Conservation (phyloP, 768 basidiomycete genomes). For the Dendrothele bispora region DNA sequence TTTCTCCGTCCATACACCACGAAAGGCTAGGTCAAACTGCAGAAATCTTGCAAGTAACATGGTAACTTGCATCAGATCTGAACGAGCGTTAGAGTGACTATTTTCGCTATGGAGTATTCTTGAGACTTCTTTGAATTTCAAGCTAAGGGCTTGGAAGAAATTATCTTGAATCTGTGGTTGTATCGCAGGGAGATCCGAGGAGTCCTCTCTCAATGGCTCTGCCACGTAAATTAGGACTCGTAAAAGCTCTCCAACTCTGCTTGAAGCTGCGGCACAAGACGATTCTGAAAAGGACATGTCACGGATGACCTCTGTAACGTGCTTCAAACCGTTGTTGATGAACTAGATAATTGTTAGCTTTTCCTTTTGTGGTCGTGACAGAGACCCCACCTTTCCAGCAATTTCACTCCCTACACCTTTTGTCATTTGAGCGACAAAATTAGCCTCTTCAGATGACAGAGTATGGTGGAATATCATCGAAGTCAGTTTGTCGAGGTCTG, state of each 20-base stretch:
- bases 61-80: constrained; percentile 38
- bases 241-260: constrained; percentile 64
- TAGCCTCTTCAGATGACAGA: constrained; percentile 77
- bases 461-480: constrained; percentile 69
- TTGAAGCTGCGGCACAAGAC: constrained; percentile 40
- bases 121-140: constrained; percentile 43
- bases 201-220: constrained; percentile 56
- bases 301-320: constrained; percentile 56
- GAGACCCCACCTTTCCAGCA: constrained; percentile 57
- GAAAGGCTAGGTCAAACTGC: constrained; percentile 74
- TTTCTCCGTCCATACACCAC: constrained; percentile 52
- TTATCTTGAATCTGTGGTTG: constrained; percentile 57
- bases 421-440: constrained; percentile 82
- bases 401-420: constrained; percentile 65
- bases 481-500: constrained; percentile 65
- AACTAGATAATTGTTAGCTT: constrained; percentile 45
- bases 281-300: constrained; percentile 30
- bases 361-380: no score
- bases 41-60: constrained; percentile 65
- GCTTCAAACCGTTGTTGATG: constrained; percentile 70
- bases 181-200: constrained; percentile 44
- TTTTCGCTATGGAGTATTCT: constrained; percentile 28
- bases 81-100: constrained; percentile 13
- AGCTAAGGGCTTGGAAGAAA: constrained; percentile 50
- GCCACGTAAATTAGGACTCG: constrained; percentile 69